Evolutionary conservation across 768 basidiomycete genomes (phyloP).

Genomic region (Tulasnella sp.): DNA sequence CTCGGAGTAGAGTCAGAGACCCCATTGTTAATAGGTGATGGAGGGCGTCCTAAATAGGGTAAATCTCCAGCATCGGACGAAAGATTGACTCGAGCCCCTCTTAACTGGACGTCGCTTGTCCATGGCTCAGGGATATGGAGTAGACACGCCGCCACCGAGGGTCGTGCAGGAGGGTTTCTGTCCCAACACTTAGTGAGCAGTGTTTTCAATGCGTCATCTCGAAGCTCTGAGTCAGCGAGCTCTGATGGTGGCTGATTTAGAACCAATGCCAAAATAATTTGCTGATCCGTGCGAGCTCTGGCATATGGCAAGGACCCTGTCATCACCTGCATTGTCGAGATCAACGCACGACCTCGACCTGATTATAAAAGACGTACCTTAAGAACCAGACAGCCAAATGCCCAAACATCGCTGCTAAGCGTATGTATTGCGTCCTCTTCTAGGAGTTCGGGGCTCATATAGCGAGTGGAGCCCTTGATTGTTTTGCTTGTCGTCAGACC

Average conservation of each 20-base stretch:
- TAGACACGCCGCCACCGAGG: background rate
- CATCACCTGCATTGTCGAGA: background rate
- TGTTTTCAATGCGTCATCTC: background rate
- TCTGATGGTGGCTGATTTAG: background rate
- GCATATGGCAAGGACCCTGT: background rate
- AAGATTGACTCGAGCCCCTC: too few species aligned
- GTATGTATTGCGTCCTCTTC: background rate
- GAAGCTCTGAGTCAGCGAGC: background rate
- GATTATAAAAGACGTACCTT: background rate
- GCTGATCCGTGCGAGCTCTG: background rate
- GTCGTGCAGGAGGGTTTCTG: background rate
- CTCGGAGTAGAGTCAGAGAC: too few species aligned
- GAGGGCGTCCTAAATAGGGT: too few species aligned
- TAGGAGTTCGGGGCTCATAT: slow-evolving; percentile 6
- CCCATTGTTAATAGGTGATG: too few species aligned
- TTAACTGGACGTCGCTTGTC: too few species aligned
- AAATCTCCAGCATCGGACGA: too few species aligned
- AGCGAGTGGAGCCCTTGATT: background rate
- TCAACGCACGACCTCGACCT: background rate
- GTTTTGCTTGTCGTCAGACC: slow-evolving; percentile 8
- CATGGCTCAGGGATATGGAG: background rate
- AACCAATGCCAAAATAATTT: background rate
- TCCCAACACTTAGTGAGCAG: background rate
- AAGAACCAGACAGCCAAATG: slow-evolving; percentile 8
- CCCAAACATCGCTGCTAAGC: background rate